Evolutionary conservation across 2,329 filamentous ascomycete species (phyloP).

Genomic region (Aureobasidium musti): DNA sequence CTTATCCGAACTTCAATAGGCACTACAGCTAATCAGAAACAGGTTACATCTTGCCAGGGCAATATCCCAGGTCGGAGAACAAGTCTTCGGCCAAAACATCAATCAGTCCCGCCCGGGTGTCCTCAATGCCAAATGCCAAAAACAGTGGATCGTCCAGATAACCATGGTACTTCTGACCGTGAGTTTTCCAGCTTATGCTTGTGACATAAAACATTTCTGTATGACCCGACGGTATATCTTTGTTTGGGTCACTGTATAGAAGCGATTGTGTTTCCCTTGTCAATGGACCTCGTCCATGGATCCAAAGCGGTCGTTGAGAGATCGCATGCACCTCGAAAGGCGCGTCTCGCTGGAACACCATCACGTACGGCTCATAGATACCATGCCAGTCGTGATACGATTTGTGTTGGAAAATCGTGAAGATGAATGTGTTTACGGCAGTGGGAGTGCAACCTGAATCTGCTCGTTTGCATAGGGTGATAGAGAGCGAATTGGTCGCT

Average conservation of each 20-base stretch:
- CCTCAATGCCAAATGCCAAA: slow-evolving; percentile 60
- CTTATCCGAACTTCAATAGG: too few species aligned
- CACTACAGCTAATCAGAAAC: too few species aligned
- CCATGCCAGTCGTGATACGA: slow-evolving; percentile 52
- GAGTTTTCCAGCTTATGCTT: slow-evolving; percentile 57
- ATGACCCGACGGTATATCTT: slow-evolving; percentile 36
- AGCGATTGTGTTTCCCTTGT: slow-evolving; percentile 35
- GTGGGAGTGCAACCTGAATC: slow-evolving; percentile 50
- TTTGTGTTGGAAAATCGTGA: slow-evolving; percentile 60
- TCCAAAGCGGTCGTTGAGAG: slow-evolving; percentile 57
- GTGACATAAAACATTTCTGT: slow-evolving; percentile 62
- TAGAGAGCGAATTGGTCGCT: slow-evolving; percentile 59
- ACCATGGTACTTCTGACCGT: slow-evolving; percentile 55
- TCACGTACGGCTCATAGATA: slow-evolving; percentile 59
- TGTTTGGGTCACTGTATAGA: slow-evolving; percentile 30
- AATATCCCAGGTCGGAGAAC: slow-evolving; percentile 48
- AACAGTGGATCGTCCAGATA: slow-evolving; percentile 60
- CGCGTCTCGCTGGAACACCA: slow-evolving; percentile 52
- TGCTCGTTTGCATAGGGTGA: slow-evolving; percentile 57
- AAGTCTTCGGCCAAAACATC: slow-evolving; percentile 56
- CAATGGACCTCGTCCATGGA: slow-evolving; percentile 51
- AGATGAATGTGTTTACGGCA: slow-evolving; percentile 56
- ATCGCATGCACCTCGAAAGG: slow-evolving; percentile 57
- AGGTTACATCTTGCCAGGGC: slow-evolving; percentile 28
- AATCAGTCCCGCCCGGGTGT: slow-evolving; percentile 52